Base-by-base conservation (phyloP, 2,329 filamentous ascomycete species). In the Myriangium duriaei region DNA sequence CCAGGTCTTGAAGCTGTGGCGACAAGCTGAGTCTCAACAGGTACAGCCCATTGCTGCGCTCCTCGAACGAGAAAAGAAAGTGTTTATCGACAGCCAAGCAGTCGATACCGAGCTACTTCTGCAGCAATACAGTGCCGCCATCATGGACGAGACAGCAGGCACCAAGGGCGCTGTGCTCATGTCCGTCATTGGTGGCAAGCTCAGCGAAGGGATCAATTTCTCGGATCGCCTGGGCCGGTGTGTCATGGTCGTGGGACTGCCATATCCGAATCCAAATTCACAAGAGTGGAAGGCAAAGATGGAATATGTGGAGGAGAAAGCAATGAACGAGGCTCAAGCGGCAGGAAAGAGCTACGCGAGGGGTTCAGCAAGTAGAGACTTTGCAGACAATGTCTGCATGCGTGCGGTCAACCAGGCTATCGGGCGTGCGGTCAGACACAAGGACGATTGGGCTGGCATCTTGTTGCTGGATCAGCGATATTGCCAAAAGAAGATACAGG, bases 121-220 rank as follows among this genome's bases (percentile, higher is more conserved):
- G 3, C 63, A 71, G 24, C 69, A 75, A 11, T 98, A 96, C 57
- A 75, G 74, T 5, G 60, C 70, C 15, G 76, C 79, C 3, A 78
- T 96, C 26, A 30, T 30, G 5, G 39, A 45, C 21, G 18, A 34
- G 5, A 67, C 34, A 11, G 46, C 50, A 18, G 48, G 48, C n/a
- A 10, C 21, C 16, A 67, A 71, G 33, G 87, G 87, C 0, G 88
- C 82, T 0, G 63, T 96, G 0, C 71, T 98, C 0, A 72, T 98
- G 16, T 87, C 85, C 38, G 87, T 98, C 3, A 80, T 98, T 2
- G 88, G 88, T 39, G 91, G 91, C 11, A 93, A 88, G 48, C 79
- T 98, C 62, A 93, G 84, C 41, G 91, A 98, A 61, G 91, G 91
- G 47, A 98, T 98, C 63, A 98, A 98, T 61, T 98, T 98, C 63